Evolutionary conservation across 257 asterid species (phyloP), one percentile per base, ranked within the genome.

Genomic region (Przewalskia tangutica): DNA sequence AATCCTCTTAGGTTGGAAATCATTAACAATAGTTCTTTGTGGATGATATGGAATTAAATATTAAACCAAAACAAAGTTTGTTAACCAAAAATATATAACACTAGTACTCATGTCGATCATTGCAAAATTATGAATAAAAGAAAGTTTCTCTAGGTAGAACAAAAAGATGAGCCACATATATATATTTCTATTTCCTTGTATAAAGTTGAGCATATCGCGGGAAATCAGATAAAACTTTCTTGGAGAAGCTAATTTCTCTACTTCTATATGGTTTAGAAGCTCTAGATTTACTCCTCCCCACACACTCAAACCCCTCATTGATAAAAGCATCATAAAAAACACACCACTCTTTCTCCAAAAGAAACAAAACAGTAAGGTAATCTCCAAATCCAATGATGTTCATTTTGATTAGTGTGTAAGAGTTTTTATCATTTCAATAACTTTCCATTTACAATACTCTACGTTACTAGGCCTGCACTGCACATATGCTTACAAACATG

Each of bases 401-500:
- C 88, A 27, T 88, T 62, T 90, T 85, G 85, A 86, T 91, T 73
- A 50, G n/a, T 55, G 77, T 54, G 82, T 83, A 78, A 77, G 82
- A 73, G 16, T 50, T 75, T 87, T 81, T 60, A 68, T 63, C 77
- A 23, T 87, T 84, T 67, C 85, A 77, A 81, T 82, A 62, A 66
- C 55, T 79, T 85, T 76, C 20, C 54, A 58, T 63, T 2, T 51
- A n/a, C 50, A 70, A 46, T 20, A 82, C 38, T 81, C 4, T 71
- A 84, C 81, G 70, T 50, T 38, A 38, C 51, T 66, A 81, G 85
- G 97, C 95, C 92, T 89, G 92, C 93, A 84, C 79, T 46, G 32
- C 62, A 50, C 62, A 73, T 50, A 46, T 59, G 23, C 16, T 80
- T 86, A 77, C 85, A 81, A 86, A 82, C 75, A 87, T 79, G 80